Base-by-base conservation (phyloP, 1,139 yeast genomes). In the Kurtzmaniella quercitrusa region DNA sequence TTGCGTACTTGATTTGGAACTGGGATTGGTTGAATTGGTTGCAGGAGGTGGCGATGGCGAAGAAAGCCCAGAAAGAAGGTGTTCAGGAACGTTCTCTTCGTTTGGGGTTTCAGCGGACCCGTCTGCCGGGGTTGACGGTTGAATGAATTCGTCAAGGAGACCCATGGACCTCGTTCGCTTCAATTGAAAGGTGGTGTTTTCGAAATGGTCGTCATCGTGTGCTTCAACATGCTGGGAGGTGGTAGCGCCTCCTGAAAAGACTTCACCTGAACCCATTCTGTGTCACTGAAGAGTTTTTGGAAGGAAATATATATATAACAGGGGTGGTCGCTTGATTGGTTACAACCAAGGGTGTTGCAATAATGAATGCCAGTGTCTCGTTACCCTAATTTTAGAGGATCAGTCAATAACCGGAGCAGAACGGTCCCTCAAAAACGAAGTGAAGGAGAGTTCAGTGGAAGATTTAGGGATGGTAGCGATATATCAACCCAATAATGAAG, bases 151-250 rank as follows among this genome's bases (percentile, higher is more conserved):
- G 57, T 86, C 95, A 52, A 89, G 69, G 18, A 87, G 62, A 1
- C 96, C 96, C 75, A 88, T 73, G 7, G 95, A 85, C 56, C 94
- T 75, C 25, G 96, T 89, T 57, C 96, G 70, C 57, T 88, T 89
- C 57, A 89, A 68, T 55, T 82, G 82, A 62, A 85, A 89, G 2
- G 94, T 78, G 11, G 89, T 78, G 49, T 77, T 79, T 48, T 81
- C 76, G 57, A 88, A 88, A 57, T 85, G 86, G 46, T 77, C 81
- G 47, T 83, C 89, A 60, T 82, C 82, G 41, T 76, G 73, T 12
- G 94, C 91, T 47, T 83, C 87, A 18, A 86, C 79, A 44, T 77
- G 81, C 57, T 75, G 79, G 17, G 81, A 70, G 24, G 80, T 76
- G 46, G 78, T 68, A 41, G 77, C 77, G 36, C 78, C 78, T 16